Base-by-base conservation (phyloP, 768 basidiomycete species). In the Epithele typhae region DNA sequence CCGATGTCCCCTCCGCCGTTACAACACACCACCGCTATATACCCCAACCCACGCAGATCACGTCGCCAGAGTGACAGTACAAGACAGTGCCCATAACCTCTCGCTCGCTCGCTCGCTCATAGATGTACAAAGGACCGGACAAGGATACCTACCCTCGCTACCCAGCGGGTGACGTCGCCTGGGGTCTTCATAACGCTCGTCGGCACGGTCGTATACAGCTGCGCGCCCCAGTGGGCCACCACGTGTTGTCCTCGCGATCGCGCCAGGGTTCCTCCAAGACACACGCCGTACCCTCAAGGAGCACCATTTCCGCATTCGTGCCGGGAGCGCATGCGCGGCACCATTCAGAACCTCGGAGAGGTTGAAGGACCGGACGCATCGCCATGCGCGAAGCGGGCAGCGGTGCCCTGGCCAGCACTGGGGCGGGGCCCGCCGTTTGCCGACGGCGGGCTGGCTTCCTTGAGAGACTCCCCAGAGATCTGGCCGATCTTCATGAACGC, bases 401-500 rank as follows among this genome's bases (percentile, higher is more conserved):
- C 39, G 25, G 25, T 27, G 39, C 38, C 23, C 46, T 24, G 23
- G 39, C 27, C 24, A 17, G 11, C 4, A 24, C 23, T 14, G 22
- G n/a, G 14, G 49, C 25, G 37, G 5, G 23, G 12, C 36, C 15
- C 25, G 33, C 6, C 9, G 34, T 21, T 42, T 43, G 37, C 24
- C 7, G 27, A 17, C n/a, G n/a, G n/a, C n/a, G n/a, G n/a, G n/a
- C n/a, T n/a, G n/a, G n/a, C n/a, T n/a, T 41, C 51, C 38, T 37
- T 30, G 21, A 58, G 47, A 5, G 49, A 53, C 25, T 63, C 59
- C 22, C 56, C 57, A 10, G 63, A 52, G 24, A 62, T 45, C 43
- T 61, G 45, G 23, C 61, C 56, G 25, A 66, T 44, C 30, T 54
- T 52, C 36, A 56, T 43, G 54, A 66, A 64, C 22, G 62, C 65